Conservation (phyloP, 805 yeast species). For the Candida tammaniensis region DNA sequence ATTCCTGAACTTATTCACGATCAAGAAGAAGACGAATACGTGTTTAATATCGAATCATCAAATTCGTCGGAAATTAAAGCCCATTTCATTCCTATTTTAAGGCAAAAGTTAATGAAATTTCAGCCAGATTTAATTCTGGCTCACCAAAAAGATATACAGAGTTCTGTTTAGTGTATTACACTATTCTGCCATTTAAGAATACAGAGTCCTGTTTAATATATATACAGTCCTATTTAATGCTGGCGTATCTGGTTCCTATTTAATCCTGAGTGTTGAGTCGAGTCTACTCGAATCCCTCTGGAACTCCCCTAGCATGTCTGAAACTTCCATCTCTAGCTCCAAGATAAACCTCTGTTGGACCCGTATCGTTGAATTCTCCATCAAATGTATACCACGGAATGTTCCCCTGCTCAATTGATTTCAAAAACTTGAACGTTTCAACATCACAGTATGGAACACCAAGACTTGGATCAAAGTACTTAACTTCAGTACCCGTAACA, state of each 20-base stretch:
- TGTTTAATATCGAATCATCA: constrained; percentile 43
- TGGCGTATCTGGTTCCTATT: too few species aligned
- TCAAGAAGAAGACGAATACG: constrained; percentile 64
- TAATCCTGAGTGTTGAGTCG: too few species aligned
- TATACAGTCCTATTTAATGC: not conserved
- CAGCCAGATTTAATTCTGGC: constrained; percentile 60
- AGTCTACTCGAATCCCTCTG: constrained; percentile 67
- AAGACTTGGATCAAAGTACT: constrained; percentile 82
- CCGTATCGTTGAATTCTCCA: constrained; percentile 55
- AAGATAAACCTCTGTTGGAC: constrained; percentile 39
- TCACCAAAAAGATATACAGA: constrained; percentile 65
- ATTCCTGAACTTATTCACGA: constrained; percentile 77
- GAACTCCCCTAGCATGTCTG: constrained; percentile 81
- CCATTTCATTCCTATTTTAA: constrained; percentile 51
- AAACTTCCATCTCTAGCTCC: constrained; percentile 52
- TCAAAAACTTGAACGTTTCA: constrained; percentile 70
- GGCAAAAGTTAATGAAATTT: constrained; percentile 49
- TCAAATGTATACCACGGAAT: constrained; percentile 51
- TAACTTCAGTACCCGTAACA: constrained; percentile 75
- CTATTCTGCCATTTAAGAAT: too few species aligned
- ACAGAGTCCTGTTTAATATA: not conserved
- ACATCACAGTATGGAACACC: constrained; percentile 86
- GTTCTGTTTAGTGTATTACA: too few species aligned
- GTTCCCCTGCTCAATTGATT: constrained; percentile 44
- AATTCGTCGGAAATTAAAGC: constrained; percentile 43